Conservation (phyloP, 2,329 filamentous ascomycete species). For the Penicillium sp. region DNA sequence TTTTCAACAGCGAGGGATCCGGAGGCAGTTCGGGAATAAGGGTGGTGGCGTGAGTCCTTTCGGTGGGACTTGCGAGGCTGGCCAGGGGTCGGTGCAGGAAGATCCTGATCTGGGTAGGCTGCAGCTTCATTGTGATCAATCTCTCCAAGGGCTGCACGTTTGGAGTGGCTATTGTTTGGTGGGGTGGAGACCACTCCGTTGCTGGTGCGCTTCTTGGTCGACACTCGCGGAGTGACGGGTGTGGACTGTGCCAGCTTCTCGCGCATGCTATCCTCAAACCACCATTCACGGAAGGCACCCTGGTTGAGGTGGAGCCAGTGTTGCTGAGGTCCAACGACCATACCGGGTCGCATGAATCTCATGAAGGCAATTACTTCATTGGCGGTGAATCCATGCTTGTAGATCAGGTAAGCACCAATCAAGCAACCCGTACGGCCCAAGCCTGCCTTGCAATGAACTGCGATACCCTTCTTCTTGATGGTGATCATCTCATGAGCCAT, state of each 20-base stretch:
- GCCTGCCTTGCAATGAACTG: slow-evolving; percentile 97
- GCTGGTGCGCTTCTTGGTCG: slow-evolving; percentile 63
- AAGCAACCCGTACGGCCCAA: slow-evolving; percentile 92
- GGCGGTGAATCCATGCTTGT: slow-evolving; percentile 93
- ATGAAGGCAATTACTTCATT: slow-evolving; percentile 98
- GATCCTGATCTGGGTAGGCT: slow-evolving; percentile 68
- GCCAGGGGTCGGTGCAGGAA: slow-evolving; percentile 91
- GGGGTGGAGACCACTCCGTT: slow-evolving; percentile 77
- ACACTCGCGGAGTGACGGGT: slow-evolving; percentile 56
- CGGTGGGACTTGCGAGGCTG: slow-evolving; percentile 89
- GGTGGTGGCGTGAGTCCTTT: slow-evolving; percentile 70
- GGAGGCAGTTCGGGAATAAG: slow-evolving; percentile 63
- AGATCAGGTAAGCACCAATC: slow-evolving; percentile 96
- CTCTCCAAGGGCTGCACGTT: slow-evolving; percentile 86
- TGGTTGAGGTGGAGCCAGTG: slow-evolving; percentile 99
- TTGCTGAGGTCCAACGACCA: slow-evolving; percentile 98
- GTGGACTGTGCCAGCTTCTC: slow-evolving; percentile 72
- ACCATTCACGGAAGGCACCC: slow-evolving; percentile 97
- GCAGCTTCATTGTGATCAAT: slow-evolving; percentile 74
- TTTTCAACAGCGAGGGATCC: slow-evolving; percentile 42
- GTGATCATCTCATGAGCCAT: slow-evolving; percentile 94
- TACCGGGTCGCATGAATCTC: slow-evolving; percentile 97
- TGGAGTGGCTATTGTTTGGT: slow-evolving; percentile 72
- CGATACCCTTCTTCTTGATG: slow-evolving; percentile 85
- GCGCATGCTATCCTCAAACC: slow-evolving; percentile 75